Base-by-base conservation (phyloP, 1,139 yeast species). In the Sugiyamaella castrensis region DNA sequence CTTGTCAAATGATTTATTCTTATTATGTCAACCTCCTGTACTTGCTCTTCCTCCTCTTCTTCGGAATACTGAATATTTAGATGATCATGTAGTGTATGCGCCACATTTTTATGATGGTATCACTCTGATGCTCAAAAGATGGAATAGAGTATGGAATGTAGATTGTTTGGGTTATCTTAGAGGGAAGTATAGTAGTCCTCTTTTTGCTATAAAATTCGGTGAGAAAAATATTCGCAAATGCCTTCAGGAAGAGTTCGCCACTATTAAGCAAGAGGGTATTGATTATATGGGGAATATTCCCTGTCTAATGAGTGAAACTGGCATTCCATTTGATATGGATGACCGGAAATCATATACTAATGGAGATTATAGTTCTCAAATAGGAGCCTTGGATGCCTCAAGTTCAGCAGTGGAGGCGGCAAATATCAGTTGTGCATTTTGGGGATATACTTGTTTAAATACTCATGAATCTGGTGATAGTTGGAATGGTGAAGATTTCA, bases 321-420 rank as follows among this genome's bases (percentile, higher is more conserved):
- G 96, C 1, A 86, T 87, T 87, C 96, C 96, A 2, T 86, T 84
- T 67, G 95, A 88, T 65, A 84, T 88, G 95, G 89, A 87, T 62
- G 74, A 79, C 48, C 84, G 84, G 57, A 71, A 68, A 37, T 83
- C 95, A 0, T 87, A 78, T 60, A 64, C 67, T 4, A 74, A 72
- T 52, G 86, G 87, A 0, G 77, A 79, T 53, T 87, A 80, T 61
- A 68, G 74, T 9, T 76, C 87, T 0, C 96, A 88, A 60, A 83
- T 84, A 2, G 71, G 77, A 16, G 95, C 96, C 0, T 69, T 85
- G 59, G 96, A 88, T 69, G 92, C 95, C 0, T 63, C 87, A 29
- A 76, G 84, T 16, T 78, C 71, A 58, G 96, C 92, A 0, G 66
- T 88, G 43, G 96, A 88, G 63, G 83, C 82, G 1, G 76, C 80